A percentile compares a stretch with the other conserved stretches of the same genome.
These are phyloP conservation scores for Talaromyces sp. DNA, from an alignment of 2,329 filamentous ascomycete genomes.

Conservation along the genomic window DNA sequence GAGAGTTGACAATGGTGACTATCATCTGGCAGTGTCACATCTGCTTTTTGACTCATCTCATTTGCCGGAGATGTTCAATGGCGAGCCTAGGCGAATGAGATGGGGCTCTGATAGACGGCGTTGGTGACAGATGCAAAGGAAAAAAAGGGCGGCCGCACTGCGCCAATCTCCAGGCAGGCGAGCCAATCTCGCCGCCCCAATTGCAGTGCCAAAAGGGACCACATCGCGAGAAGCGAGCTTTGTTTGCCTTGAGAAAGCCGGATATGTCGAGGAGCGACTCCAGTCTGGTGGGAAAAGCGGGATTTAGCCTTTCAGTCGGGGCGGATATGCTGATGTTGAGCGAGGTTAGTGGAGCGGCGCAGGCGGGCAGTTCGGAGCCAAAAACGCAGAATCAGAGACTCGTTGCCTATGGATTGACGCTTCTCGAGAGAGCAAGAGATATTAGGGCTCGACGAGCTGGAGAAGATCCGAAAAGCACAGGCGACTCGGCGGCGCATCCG, in stretches of 20 bases:
- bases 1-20: neutral
- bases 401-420: conserved; percentile 10
- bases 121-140: conserved; percentile 14
- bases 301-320: conserved; percentile 9
- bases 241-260: neutral
- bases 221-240: conserved; percentile 6
- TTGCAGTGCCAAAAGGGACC: conserved; percentile 1
- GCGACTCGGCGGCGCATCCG: conserved; percentile 12
- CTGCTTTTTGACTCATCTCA: neutral
- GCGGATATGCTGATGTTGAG: conserved; percentile 6
- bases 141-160: conserved; percentile 3
- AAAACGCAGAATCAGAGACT: conserved; percentile 4
- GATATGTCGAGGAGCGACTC: neutral
- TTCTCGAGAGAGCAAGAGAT: neutral
- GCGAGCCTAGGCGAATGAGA: conserved; percentile 8
- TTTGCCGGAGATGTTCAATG: neutral
- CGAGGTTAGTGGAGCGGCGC: neutral
- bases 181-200: conserved; percentile 4
- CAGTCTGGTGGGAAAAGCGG: neutral
- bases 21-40: neutral
- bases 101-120: neutral
- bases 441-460: conserved; percentile 8
- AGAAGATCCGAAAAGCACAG: conserved; percentile 11
- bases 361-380: neutral
- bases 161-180: conserved; percentile 1